These are phyloP conservation scores for Stellera chamaejasme DNA, from an alignment of 345 rosid genomes.

Conservation along the genomic window DNA sequence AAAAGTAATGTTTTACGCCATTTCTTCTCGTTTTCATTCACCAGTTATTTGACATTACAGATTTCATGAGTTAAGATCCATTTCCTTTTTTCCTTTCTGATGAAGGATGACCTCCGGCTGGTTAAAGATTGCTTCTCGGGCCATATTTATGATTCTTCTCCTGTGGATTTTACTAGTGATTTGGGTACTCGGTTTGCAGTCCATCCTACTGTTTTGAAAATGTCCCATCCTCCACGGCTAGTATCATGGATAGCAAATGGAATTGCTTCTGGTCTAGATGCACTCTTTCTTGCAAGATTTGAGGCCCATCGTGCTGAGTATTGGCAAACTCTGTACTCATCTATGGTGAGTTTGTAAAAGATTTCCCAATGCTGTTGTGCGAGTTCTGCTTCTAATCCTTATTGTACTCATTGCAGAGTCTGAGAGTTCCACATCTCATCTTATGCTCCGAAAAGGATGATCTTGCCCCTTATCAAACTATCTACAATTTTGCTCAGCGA, in stretches of 20 bases:
- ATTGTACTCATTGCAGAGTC: conserved; percentile 33
- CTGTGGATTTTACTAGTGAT: conserved; percentile 86
- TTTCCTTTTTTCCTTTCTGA: conserved; percentile 5
- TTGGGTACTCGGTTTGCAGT: conserved; percentile 60
- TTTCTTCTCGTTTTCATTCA: no score
- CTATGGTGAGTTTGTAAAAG: conserved; percentile 51
- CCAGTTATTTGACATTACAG: no score
- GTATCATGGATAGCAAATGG: conserved; percentile 65
- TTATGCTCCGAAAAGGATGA: conserved; percentile 76
- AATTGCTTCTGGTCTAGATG: conserved; percentile 71
- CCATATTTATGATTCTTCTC: conserved; percentile 72
- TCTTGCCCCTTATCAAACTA: conserved; percentile 67
- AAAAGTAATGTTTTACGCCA: no score
- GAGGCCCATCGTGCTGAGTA: conserved; percentile 85
- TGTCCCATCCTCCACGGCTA: conserved; percentile 66
- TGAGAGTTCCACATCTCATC: conserved; percentile 78
- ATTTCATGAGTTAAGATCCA: background rate
- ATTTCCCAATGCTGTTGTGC: background rate
- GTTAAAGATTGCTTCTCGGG: conserved; percentile 74
- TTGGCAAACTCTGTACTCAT: conserved; percentile 91
- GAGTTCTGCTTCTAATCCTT: conserved; percentile 5
- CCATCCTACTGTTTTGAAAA: conserved; percentile 66
- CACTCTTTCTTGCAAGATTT: conserved; percentile 74
- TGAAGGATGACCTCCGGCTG: conserved; percentile 64
- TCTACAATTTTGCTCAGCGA: conserved; percentile 64